phyloP scores from a whole-genome alignment of 805 yeast species.

The Lachancea sp. region DNA sequence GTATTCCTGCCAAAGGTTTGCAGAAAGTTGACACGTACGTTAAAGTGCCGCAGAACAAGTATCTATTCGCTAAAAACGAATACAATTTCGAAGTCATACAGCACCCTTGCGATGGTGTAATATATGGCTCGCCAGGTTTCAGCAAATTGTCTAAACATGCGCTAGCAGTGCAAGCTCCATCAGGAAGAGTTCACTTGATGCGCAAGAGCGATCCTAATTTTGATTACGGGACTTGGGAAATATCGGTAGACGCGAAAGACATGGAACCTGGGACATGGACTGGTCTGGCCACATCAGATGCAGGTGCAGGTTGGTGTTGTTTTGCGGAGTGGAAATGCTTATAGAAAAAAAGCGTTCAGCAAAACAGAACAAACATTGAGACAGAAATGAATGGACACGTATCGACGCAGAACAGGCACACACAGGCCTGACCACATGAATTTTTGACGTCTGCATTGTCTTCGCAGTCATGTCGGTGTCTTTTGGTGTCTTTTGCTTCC shows the following conservation, averaged over 20 bases:
- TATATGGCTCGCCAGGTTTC: conserved; percentile 18
- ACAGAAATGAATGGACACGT: too few species aligned
- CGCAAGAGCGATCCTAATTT: conserved; percentile 41
- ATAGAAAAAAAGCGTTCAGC: conserved; percentile 4
- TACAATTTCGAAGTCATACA: conserved; percentile 62
- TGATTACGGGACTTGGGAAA: conserved; percentile 52
- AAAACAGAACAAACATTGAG: neutral
- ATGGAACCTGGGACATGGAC: conserved; percentile 75
- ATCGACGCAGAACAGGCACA: too few species aligned
- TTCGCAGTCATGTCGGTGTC: too few species aligned
- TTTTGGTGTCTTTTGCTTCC: too few species aligned
- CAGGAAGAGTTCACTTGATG: conserved; percentile 67
- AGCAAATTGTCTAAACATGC: conserved; percentile 40
- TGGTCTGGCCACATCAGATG: conserved; percentile 72
- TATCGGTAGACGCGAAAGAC: conserved; percentile 46
- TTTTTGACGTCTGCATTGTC: too few species aligned
- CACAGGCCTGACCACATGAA: too few species aligned
- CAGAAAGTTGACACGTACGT: conserved; percentile 73
- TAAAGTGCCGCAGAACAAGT: conserved; percentile 73
- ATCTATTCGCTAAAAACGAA: conserved; percentile 48
- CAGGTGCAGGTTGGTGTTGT: conserved; percentile 75
- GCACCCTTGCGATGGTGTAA: conserved; percentile 50
- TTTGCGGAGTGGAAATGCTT: conserved; percentile 86
- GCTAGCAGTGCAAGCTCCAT: conserved; percentile 74
- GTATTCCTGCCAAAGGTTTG: conserved; percentile 65